Percentiles rank a stretch among this genome's conserved stretches.
Conservation (phyloP, 805 yeast genomes). For the Cyberlindnera sargentensis region DNA sequence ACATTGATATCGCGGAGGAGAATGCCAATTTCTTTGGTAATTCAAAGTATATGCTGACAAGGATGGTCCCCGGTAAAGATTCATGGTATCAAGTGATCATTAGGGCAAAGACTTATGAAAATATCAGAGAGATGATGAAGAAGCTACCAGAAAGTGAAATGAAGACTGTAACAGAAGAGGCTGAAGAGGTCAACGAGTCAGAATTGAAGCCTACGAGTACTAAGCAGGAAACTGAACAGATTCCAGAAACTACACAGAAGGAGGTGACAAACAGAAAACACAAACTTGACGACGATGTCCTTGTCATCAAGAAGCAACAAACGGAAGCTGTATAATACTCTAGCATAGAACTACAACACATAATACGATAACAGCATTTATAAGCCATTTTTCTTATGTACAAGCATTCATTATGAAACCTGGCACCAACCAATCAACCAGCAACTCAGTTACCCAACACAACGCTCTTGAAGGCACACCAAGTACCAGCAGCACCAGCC, state of each 20-base stretch:
- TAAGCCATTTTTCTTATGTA: neutral
- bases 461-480: conserved; percentile 74
- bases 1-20: conserved; percentile 41
- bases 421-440: neutral
- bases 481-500: conserved; percentile 86
- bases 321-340: conserved; percentile 5
- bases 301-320: conserved; percentile 13
- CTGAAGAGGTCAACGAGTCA: neutral
- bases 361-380: neutral
- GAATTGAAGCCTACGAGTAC: too few relatives aligned
- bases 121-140: conserved; percentile 29
- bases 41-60: conserved; percentile 72
- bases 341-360: neutral
- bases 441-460: conserved; percentile 8
- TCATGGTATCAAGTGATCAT: conserved; percentile 50
- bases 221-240: neutral
- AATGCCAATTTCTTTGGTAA: conserved; percentile 63
- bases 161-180: neutral
- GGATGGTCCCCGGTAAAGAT: conserved; percentile 74
- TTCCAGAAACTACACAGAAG: neutral
- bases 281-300: conserved; percentile 7
- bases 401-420: conserved; percentile 1
- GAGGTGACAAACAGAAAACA: conserved; percentile 13
- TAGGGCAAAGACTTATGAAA: conserved; percentile 47
- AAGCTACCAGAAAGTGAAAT: conserved; percentile 17